These are phyloP conservation scores for Agaricales sp. DNA, from an alignment of 1,284 basidiomycete genomes.

Conservation along the genomic window DNA sequence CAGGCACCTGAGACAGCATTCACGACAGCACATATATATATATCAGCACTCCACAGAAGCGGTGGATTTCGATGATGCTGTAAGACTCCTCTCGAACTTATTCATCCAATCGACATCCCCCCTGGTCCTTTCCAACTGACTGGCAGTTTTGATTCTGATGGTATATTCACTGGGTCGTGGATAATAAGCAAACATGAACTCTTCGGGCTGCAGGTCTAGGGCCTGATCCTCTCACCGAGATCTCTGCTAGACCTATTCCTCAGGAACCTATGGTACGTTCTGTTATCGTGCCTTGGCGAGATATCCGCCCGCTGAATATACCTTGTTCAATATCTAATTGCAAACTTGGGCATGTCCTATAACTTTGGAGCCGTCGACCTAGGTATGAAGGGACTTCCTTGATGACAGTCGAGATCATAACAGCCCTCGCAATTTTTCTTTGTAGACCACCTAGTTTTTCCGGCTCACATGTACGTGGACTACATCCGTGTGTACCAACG, in stretches of 20 bases:
- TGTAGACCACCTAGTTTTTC: conserved; percentile 15
- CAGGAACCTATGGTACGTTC: conserved; percentile 60
- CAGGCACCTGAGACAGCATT: conserved; percentile 72
- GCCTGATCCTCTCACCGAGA: conserved; percentile 41
- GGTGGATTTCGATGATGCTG: too few relatives aligned
- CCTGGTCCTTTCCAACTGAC: too few relatives aligned
- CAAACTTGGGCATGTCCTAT: conserved; percentile 54
- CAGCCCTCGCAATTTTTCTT: not conserved
- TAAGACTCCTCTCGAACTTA: too few relatives aligned
- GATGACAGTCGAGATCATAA: conserved; percentile 27
- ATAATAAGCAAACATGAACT: conserved; percentile 53
- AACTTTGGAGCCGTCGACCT: conserved; percentile 52
- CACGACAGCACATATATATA: conserved; percentile 66
- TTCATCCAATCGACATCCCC: too few relatives aligned
- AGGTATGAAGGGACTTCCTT: conserved; percentile 52
- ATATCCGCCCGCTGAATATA: conserved; percentile 15
- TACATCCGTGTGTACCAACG: conserved; percentile 61
- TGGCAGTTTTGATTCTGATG: too few relatives aligned
- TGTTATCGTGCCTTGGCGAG: conserved; percentile 18
- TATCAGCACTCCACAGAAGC: conserved; percentile 82
- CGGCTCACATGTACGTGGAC: conserved; percentile 40
- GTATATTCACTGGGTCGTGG: conserved; percentile 66
- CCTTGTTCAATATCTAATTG: conserved; percentile 40
- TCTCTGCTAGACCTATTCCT: conserved; percentile 53
- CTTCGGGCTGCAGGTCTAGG: conserved; percentile 54